These are phyloP conservation scores for Garcia nutans DNA, from an alignment of 345 rosid genomes.

Conservation along the genomic window DNA sequence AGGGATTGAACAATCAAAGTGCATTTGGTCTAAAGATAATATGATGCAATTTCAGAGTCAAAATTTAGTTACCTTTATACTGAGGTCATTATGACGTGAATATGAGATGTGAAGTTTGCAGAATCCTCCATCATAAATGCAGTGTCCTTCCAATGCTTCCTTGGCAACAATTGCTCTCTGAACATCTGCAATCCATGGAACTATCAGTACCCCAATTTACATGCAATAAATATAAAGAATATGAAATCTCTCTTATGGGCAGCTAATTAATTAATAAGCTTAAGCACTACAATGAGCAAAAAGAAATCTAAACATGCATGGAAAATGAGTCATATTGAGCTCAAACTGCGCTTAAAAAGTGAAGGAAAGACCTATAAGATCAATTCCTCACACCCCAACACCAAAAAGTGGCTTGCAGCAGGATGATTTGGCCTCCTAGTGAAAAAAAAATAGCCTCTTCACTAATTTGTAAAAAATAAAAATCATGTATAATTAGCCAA, in stretches of 20 bases:
- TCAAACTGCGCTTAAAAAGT: background rate
- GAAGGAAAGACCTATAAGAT: background rate
- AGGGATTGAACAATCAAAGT: background rate
- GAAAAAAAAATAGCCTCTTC: background rate
- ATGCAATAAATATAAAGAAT: background rate
- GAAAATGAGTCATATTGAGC: background rate
- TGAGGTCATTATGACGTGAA: slow-evolving; percentile 95
- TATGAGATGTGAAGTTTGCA: slow-evolving; percentile 96
- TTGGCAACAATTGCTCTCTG: slow-evolving; percentile 91
- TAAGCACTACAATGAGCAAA: background rate
- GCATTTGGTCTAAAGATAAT: background rate
- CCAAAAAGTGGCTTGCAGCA: background rate
- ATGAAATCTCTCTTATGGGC: background rate
- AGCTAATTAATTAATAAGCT: background rate
- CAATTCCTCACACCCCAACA: background rate
- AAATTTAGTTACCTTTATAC: slow-evolving; percentile 63
- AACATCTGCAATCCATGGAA: slow-evolving; percentile 59
- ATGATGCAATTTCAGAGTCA: background rate
- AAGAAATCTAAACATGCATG: background rate
- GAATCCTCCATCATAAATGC: slow-evolving; percentile 95
- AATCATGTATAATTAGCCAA: background rate
- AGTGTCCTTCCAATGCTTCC: slow-evolving; percentile 98
- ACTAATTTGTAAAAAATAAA: background rate
- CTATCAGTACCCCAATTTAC: slow-evolving; percentile 11
- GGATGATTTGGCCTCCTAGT: background rate